Evolutionary conservation across 2,329 filamentous ascomycete genomes (phyloP).

Genomic region (Geoglossum cookeanum): DNA sequence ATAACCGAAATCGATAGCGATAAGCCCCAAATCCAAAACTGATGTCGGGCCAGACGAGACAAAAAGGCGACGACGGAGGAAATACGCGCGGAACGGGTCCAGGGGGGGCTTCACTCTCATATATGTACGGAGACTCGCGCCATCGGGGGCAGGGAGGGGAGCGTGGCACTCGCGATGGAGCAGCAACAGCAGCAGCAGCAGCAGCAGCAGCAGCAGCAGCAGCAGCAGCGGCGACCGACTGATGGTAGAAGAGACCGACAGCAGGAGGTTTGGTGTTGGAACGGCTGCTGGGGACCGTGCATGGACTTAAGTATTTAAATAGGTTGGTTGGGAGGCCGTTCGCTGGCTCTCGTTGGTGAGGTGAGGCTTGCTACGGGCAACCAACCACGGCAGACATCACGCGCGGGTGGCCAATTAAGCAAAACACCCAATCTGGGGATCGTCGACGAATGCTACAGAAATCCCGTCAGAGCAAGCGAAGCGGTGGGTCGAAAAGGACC

Average conservation of each 20-base stretch:
- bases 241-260: background rate
- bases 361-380: background rate
- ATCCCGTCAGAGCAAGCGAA: background rate
- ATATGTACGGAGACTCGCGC: background rate
- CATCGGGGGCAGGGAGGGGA: background rate
- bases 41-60: background rate
- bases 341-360: background rate
- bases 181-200: no score
- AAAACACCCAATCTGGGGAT: constrained; percentile 1
- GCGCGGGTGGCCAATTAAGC: constrained; percentile 1
- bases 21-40: background rate
- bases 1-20: constrained; percentile 5
- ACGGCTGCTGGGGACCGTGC: background rate
- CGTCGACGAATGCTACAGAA: constrained; percentile 1
- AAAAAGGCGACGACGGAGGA: background rate
- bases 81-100: background rate
- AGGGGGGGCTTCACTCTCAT: background rate
- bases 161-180: background rate
- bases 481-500: background rate
- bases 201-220: no score
- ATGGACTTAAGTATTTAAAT: constrained; percentile 2
- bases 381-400: constrained; percentile 2
- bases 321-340: background rate
- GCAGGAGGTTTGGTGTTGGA: background rate
- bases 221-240: background rate